Evolutionary conservation across 805 yeast species (phyloP).

Genomic region (Lachancea sp.): DNA sequence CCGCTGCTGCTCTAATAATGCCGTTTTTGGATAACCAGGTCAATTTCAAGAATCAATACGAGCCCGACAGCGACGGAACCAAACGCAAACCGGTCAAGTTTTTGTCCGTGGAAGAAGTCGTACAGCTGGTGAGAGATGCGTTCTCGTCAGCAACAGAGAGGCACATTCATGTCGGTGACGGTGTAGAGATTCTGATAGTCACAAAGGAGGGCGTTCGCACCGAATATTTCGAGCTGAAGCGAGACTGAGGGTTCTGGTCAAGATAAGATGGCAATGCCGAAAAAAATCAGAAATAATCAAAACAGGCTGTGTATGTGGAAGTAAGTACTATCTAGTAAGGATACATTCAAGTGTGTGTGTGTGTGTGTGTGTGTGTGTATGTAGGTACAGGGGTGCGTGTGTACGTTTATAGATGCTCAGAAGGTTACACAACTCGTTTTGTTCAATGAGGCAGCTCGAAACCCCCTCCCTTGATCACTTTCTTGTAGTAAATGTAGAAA

Average conservation of each 20-base stretch:
- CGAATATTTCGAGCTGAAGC: conserved; percentile 79
- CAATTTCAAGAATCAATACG: conserved; percentile 86
- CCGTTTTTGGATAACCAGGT: conserved; percentile 98
- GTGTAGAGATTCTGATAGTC: conserved; percentile 81
- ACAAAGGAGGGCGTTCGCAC: conserved; percentile 88
- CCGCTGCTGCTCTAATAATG: conserved; percentile 93
- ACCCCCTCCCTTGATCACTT: conserved; percentile 71
- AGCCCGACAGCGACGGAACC: conserved; percentile 67
- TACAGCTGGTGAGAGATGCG: conserved; percentile 85
- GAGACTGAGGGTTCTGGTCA: conserved; percentile 61
- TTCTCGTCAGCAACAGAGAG: conserved; percentile 96
- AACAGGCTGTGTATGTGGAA: not conserved
- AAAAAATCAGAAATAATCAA: not conserved
- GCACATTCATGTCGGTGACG: conserved; percentile 98
- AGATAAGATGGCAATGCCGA: not conserved
- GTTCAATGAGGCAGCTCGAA: conserved; percentile 55
- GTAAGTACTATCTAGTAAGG: not conserved
- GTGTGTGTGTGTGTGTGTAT: not conserved
- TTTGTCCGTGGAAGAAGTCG: conserved; percentile 75
- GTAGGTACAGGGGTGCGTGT: not conserved
- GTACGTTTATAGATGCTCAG: too few relatives aligned
- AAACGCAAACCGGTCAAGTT: conserved; percentile 55
- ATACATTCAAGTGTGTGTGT: not conserved
- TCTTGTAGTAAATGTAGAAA: conserved; percentile 82
- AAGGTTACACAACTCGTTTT: too few relatives aligned